Evolutionary conservation across 306 rosid species (phyloP).

Genomic region (Luffa acutangula): DNA sequence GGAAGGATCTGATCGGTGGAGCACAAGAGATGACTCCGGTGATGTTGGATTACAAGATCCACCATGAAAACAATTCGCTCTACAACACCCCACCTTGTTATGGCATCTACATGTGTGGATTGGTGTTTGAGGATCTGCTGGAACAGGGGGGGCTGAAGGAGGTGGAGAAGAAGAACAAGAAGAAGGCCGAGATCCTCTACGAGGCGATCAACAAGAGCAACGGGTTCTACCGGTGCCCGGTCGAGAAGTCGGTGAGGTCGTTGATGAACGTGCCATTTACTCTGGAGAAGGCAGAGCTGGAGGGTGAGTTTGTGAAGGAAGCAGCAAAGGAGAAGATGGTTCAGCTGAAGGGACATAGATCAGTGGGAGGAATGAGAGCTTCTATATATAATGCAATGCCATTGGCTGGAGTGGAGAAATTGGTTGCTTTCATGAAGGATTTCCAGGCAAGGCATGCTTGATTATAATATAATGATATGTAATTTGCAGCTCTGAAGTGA

Average conservation of each 20-base stretch:
- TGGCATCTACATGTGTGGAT: slow-evolving; percentile 84
- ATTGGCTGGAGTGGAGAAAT: slow-evolving; percentile 85
- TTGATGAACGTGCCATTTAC: slow-evolving; percentile 96
- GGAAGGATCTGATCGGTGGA: slow-evolving; percentile 77
- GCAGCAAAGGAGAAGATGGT: slow-evolving; percentile 85
- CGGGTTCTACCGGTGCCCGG: slow-evolving; percentile 79
- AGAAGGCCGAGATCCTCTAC: slow-evolving; percentile 65
- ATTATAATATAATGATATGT: background rate
- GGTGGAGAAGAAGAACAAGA: slow-evolving; percentile 83
- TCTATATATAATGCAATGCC: slow-evolving; percentile 98
- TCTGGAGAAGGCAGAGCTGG: slow-evolving; percentile 75
- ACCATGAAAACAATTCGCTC: slow-evolving; percentile 66
- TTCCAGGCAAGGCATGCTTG: slow-evolving; percentile 58
- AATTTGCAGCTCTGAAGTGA: background rate
- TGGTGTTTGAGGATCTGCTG: slow-evolving; percentile 83
- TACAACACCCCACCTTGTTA: slow-evolving; percentile 94
- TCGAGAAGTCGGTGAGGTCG: slow-evolving; percentile 79
- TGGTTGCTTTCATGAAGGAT: slow-evolving; percentile 92
- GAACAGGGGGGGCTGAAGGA: slow-evolving; percentile 81
- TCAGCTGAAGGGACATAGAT: slow-evolving; percentile 94
- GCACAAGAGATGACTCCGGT: slow-evolving; percentile 67
- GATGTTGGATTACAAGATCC: slow-evolving; percentile 90
- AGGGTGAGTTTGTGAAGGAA: slow-evolving; percentile 82
- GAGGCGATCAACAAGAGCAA: slow-evolving; percentile 59
- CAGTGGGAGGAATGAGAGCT: slow-evolving; percentile 96